Percentiles rank a stretch among this genome's conserved stretches.
These are phyloP conservation scores for Colletotrichum sansevieriae DNA, from an alignment of 2,329 filamentous ascomycete genomes.

Conservation along the genomic window DNA sequence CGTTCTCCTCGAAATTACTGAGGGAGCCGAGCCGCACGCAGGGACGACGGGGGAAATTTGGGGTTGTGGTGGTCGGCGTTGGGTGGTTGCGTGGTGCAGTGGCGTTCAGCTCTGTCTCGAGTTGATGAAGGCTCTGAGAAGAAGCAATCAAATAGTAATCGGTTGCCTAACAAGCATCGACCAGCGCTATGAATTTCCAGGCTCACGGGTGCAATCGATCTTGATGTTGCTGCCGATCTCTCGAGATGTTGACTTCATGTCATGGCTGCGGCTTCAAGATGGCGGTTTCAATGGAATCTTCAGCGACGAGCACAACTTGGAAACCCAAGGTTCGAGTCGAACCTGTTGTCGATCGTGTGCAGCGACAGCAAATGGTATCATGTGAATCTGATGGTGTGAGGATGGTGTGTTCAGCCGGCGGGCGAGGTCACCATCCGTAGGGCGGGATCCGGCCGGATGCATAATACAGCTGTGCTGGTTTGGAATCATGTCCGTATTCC, in stretches of 20 bases:
- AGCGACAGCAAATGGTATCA: background rate
- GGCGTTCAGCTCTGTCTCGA: constrained; percentile 16
- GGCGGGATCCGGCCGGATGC: no score
- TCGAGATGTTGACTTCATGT: constrained; percentile 1
- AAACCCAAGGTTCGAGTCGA: background rate
- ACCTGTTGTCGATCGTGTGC: background rate
- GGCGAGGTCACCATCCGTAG: background rate
- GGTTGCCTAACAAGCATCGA: constrained; percentile 20
- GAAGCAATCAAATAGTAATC: constrained; percentile 20
- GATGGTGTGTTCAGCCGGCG: background rate
- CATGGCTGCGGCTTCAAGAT: background rate
- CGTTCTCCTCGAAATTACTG: no score
- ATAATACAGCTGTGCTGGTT: no score
- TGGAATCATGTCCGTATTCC: no score
- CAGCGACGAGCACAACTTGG: background rate
- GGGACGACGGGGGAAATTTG: constrained; percentile 23
- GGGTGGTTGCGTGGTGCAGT: constrained; percentile 10
- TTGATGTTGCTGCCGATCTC: constrained; percentile 2
- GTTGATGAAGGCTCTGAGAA: constrained; percentile 9
- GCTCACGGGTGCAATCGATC: background rate
- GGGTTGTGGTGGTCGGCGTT: constrained; percentile 4
- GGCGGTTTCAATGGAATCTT: background rate
- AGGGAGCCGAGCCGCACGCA: constrained; percentile 31
- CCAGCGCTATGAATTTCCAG: constrained; percentile 6
- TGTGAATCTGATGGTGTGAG: background rate